These are phyloP conservation scores for Ophiocordyceps polyrhachis-furcata DNA, from an alignment of 2,329 filamentous ascomycete species.

Conservation along the genomic window DNA sequence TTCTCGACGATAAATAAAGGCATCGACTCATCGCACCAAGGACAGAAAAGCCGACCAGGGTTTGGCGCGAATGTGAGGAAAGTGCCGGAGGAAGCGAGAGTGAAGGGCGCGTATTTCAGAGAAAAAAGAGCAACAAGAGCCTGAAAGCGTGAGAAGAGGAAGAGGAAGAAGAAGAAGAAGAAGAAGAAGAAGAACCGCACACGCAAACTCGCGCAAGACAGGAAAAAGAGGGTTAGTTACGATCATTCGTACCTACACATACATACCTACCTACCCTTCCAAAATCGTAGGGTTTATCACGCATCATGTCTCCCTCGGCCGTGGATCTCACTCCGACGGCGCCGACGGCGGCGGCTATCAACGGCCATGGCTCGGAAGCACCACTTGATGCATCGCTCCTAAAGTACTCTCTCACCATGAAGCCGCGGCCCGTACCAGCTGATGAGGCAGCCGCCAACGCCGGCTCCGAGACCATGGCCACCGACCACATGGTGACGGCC, in stretches of 20 bases:
- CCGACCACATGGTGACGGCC: conserved; percentile 77
- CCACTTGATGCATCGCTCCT: conserved; percentile 45
- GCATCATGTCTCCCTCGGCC: neutral
- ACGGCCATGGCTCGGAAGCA: conserved; percentile 12
- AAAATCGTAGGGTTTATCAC: neutral
- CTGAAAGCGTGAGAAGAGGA: neutral
- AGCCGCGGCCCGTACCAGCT: conserved; percentile 30
- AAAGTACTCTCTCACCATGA: conserved; percentile 31
- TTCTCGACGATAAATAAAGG: too few relatives aligned
- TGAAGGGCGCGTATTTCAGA: neutral
- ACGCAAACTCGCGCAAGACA: neutral
- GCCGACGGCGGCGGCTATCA: conserved; percentile 13
- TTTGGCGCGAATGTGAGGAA: too few relatives aligned
- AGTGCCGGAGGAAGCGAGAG: neutral
- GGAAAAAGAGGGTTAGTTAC: neutral
- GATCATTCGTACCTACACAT: neutral
- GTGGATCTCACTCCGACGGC: neutral
- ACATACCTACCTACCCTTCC: neutral
- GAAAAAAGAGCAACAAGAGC: neutral
- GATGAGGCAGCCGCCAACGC: conserved; percentile 26
- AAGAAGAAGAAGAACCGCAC: too few relatives aligned
- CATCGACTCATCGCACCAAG: too few relatives aligned
- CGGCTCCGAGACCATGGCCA: conserved; percentile 38
- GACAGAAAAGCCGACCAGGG: too few relatives aligned
- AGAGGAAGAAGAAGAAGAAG: too few relatives aligned